Base-by-base conservation (phyloP, 495 filamentous ascomycete species). In the Lasiosphaeria hispida region DNA sequence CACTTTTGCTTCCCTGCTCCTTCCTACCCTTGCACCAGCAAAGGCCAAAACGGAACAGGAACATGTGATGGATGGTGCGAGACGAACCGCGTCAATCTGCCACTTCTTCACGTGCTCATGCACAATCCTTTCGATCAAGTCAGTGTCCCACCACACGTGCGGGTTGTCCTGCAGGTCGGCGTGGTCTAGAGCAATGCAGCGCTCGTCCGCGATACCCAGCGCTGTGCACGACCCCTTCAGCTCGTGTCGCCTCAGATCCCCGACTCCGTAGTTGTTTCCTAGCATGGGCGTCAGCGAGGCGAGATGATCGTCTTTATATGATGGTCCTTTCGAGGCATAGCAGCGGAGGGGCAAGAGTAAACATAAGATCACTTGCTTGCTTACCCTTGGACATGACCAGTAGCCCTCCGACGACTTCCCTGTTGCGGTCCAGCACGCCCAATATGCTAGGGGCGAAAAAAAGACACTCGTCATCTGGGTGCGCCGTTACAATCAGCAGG, bases 391-490 rank as follows among this genome's bases (percentile, higher is more conserved):
- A 77, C 63, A 77, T 69, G 43, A 73, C 74, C 42, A 77, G 52
- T 41, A 77, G 47, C 2, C 67, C 64, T 1, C 72, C 72, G 7
- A 54, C 69, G 10, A 67, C 59, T 10, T 47, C 53, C 9, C 37
- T 62, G 41, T 71, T 74, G n/a, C 70, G 43, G 48, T 70, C 68
- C 17, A 74, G 62, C n/a, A 71, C 58, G n/a, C 72, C 67, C 33
- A 77, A 41, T 8, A 75, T 73, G 63, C 65, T 74, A 10, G 74
- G 74, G 1, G 70, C 48, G 51, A 77, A 77, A 54, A 77, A 77
- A 11, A 77, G 63, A 39, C 72, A 75, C 55, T 77, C 74, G 45
- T 77, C 74, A 60, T 77, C 74, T 5, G 74, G 74, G 59, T 77
- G 74, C 1, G 74, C 74, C 36, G 71, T 74, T 14, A 77, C 69